Conservation (phyloP, 2,329 filamentous ascomycete species). For the Phoma herbarum region DNA sequence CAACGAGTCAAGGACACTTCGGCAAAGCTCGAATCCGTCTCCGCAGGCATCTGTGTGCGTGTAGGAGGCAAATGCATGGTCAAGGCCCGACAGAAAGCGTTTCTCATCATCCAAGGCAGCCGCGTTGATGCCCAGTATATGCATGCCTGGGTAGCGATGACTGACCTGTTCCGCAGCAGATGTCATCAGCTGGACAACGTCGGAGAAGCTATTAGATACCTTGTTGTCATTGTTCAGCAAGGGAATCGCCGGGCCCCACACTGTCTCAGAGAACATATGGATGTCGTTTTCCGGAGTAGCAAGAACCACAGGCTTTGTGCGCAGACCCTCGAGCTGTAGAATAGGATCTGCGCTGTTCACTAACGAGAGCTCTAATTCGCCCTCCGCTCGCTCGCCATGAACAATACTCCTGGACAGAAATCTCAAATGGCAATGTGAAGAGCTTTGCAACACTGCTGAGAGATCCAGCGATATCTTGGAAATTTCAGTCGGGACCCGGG, state of each 20-base stretch:
- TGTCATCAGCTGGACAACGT: background rate
- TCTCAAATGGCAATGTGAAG: background rate
- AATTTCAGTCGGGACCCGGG: conserved; percentile 20
- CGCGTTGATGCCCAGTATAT: conserved; percentile 16
- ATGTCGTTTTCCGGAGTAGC: conserved; percentile 11
- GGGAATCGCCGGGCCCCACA: conserved; percentile 12
- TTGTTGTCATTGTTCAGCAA: background rate
- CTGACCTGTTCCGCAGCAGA: background rate
- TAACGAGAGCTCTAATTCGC: conserved; percentile 2
- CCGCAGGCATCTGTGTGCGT: conserved; percentile 29
- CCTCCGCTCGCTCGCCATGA: background rate
- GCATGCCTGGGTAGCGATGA: conserved; percentile 11
- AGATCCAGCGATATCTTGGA: conserved; percentile 1
- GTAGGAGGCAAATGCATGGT: conserved; percentile 18
- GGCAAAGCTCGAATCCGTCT: background rate
- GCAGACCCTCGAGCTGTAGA: conserved; percentile 19
- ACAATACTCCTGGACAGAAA: background rate
- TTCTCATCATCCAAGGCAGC: conserved; percentile 15
- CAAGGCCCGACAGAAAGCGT: conserved; percentile 11
- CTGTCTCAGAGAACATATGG: conserved; percentile 20
- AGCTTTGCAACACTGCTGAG: conserved; percentile 11
- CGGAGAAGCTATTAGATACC: rapidly evolving
- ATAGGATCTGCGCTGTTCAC: background rate
- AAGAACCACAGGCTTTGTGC: conserved; percentile 7
- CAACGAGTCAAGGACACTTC: background rate